These are phyloP conservation scores for Erythrobasidium hasegawianum DNA, from an alignment of 1,284 basidiomycete genomes.

Conservation along the genomic window DNA sequence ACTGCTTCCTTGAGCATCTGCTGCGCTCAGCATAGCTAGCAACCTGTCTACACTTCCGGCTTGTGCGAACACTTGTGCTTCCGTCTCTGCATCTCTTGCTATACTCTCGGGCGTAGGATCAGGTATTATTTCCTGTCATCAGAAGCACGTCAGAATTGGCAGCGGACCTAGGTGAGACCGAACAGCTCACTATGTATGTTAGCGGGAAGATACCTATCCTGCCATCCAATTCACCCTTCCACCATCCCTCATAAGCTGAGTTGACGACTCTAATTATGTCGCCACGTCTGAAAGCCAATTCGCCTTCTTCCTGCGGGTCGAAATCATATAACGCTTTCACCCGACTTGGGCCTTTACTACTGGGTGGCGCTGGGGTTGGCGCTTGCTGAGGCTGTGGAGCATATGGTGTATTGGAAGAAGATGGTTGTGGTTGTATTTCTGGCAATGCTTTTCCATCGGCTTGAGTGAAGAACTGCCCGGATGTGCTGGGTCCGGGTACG, in stretches of 20 bases:
- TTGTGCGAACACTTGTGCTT: constrained; percentile 78
- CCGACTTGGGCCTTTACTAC: constrained; percentile 55
- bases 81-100: constrained; percentile 72
- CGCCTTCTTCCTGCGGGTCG: constrained; percentile 80
- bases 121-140: constrained; percentile 77
- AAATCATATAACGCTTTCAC: constrained; percentile 91
- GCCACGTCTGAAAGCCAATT: constrained; percentile 86
- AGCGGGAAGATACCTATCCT: constrained; percentile 96
- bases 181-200: constrained; percentile 77
- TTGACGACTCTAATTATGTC: constrained; percentile 96
- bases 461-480: constrained; percentile 33
- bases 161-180: constrained; percentile 11
- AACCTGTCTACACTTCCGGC: constrained; percentile 83
- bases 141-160: constrained; percentile 4
- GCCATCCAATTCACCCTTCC: constrained; percentile 89
- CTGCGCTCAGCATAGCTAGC: constrained; percentile 62
- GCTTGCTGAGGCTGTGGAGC: background rate
- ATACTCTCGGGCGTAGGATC: constrained; percentile 77
- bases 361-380: background rate
- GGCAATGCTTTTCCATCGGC: constrained; percentile 46
- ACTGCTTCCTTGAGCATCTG: constrained; percentile 67
- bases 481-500: constrained; percentile 24
- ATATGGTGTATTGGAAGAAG: background rate
- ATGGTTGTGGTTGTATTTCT: constrained; percentile 39
- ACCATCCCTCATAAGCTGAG: constrained; percentile 95